phyloP scores from a whole-genome alignment of 257 asterid genomes.

The Forsythia viridissima region DNA sequence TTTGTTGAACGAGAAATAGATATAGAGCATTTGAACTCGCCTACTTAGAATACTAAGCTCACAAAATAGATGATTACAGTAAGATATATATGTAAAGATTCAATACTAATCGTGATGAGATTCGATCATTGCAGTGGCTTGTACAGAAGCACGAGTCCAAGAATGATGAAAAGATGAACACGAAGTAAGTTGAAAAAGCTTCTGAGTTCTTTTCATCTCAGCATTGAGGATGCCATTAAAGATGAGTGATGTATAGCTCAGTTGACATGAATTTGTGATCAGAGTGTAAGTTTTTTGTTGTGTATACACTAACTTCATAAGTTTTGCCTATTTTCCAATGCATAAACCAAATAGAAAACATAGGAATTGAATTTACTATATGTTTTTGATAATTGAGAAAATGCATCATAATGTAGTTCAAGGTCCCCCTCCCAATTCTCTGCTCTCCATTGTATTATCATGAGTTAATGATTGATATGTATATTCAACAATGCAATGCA shows the following conservation, averaged over 20 bases:
- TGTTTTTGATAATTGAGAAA: not conserved
- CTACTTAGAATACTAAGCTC: not conserved
- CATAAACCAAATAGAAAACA: too few species aligned
- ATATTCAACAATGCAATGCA: not conserved
- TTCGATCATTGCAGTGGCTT: not conserved
- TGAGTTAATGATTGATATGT: not conserved
- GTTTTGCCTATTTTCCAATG: too few species aligned
- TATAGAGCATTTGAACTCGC: not conserved
- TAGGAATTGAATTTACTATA: too few species aligned
- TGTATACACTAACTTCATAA: not conserved
- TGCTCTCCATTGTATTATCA: not conserved
- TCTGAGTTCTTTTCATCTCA: not conserved
- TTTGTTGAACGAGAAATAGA: slow-evolving; percentile 28
- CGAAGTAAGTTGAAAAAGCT: not conserved
- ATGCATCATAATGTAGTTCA: not conserved
- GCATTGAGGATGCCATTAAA: not conserved
- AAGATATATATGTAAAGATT: not conserved
- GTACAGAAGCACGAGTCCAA: not conserved
- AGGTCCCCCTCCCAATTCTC: not conserved
- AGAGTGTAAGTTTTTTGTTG: not conserved
- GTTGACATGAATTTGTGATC: not conserved
- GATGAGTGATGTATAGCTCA: not conserved
- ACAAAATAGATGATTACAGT: not conserved
- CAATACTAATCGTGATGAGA: not conserved
- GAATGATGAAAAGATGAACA: not conserved